Evolutionary conservation across 306 rosid species (phyloP), one percentile per base, ranked within the genome.

Genomic region (Vigna mungo): DNA sequence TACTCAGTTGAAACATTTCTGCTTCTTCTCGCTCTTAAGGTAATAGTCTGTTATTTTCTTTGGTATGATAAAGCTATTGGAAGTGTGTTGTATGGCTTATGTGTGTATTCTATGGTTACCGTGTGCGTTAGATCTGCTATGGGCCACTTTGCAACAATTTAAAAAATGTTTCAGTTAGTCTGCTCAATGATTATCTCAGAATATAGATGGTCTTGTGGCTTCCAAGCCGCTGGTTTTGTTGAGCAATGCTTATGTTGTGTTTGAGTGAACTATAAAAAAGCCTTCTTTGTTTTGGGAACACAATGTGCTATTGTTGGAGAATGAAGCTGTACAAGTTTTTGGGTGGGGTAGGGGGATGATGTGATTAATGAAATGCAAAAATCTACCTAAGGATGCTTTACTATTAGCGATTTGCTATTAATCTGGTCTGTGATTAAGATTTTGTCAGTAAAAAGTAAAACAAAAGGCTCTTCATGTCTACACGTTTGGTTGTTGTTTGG

Each of bases 1-100:
- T 93, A 96, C 80, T 96, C 99, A 0, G 99, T 96, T 2, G 99
- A 96, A 81, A 96, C 99, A 13, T 93, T 96, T 85, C 94, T 96
- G 21, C 94, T 96, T 60, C 85, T 96, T 68, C 96, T 96, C 43
- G 99, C 99, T 62, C 90, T 96, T 18, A 96, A 96, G 99, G 99
- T 96, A 74, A 80, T 62, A 16, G n/a, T 83, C 65, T 63, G 66
- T 37, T 66, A 14, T 34, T 78, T 39, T 74, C 60, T 74, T 43
- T 64, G 17, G 52, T 3, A 32, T 64, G 47, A 17, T 30, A 43
- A 60, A 23, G 48, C 11, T 52, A 36, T 75, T 27, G 32, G 48
- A 63, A 59, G 61, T 54, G 4, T 63, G 20, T 39, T 61, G 23
- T 34, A 15, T 69, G 30, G 68, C 34, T 16, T 74, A 3, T 17